Percentiles rank a stretch among this genome's conserved stretches.
Conservation (phyloP, 2,329 filamentous ascomycete species). For the Aspergillus sp. region DNA sequence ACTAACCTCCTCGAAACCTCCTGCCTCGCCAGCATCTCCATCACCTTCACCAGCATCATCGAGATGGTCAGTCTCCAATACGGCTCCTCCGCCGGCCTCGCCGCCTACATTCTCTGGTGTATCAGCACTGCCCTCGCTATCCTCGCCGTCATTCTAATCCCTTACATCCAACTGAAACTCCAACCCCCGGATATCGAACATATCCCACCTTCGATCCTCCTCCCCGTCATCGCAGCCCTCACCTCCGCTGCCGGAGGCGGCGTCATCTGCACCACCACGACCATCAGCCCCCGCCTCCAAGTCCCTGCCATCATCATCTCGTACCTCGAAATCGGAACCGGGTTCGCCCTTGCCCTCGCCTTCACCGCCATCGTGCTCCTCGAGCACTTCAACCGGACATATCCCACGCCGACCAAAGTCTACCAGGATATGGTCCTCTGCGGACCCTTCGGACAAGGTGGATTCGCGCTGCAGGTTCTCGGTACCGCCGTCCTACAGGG, state of each 20-base stretch:
- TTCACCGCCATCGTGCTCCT: conserved; percentile 36
- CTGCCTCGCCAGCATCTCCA: conserved; percentile 40
- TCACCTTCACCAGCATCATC: conserved; percentile 36
- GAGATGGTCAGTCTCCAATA: conserved; percentile 51
- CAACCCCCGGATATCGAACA: conserved; percentile 36
- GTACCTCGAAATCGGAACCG: conserved; percentile 41
- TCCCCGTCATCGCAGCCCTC: conserved; percentile 42
- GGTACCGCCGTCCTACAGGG: conserved; percentile 33
- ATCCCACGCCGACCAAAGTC: conserved; percentile 22
- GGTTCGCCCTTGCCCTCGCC: conserved; percentile 31
- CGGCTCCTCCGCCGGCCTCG: conserved; percentile 22
- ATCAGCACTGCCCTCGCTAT: conserved; percentile 34
- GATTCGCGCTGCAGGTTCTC: conserved; percentile 41
- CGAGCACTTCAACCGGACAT: conserved; percentile 29
- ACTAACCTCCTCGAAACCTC: conserved; percentile 36
- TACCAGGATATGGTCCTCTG: conserved; percentile 44
- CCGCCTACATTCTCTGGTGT: conserved; percentile 45
- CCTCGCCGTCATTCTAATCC: conserved; percentile 32
- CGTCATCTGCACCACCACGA: conserved; percentile 32
- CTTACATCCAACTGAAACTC: conserved; percentile 37
- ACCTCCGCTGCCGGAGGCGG: conserved; percentile 41
- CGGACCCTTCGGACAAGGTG: conserved; percentile 41
- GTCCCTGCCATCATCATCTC: conserved; percentile 43
- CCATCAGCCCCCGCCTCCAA: conserved; percentile 28
- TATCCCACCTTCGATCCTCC: conserved; percentile 34